Percentiles rank a stretch among this genome's conserved stretches.
Evolutionary conservation across 495 filamentous ascomycete genomes (phyloP).

Genomic region (Pseudoneurospora amorphoporcata): DNA sequence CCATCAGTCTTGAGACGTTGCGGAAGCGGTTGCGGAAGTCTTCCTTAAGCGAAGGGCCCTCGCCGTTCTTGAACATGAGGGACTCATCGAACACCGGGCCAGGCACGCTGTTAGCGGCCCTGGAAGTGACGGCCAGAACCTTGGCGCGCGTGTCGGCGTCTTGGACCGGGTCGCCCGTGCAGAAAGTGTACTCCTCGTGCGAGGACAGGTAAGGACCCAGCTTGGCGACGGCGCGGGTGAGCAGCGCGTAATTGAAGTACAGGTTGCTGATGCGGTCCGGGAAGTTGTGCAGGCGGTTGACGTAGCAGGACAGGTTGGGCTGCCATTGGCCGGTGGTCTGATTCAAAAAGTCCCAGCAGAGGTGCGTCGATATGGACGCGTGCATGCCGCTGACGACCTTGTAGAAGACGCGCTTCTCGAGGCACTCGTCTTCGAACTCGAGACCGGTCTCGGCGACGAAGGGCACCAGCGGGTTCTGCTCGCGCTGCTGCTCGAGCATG

Average conservation of each 20-base stretch:
- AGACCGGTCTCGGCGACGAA: slow-evolving; percentile 44
- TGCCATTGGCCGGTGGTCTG: slow-evolving; percentile 90
- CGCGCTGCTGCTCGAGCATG: slow-evolving; percentile 38
- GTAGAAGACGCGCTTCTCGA: slow-evolving; percentile 97
- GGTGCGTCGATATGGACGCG: slow-evolving; percentile 86
- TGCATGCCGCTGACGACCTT: slow-evolving; percentile 95
- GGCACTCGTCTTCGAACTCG: slow-evolving; percentile 77
- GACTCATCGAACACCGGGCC: slow-evolving; percentile 79
- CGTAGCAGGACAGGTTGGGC: slow-evolving; percentile 86
- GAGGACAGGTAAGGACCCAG: slow-evolving; percentile 68
- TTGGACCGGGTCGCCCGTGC: slow-evolving; percentile 71
- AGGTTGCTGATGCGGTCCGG: slow-evolving; percentile 93
- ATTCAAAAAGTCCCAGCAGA: slow-evolving; percentile 95
- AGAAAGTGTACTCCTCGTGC: slow-evolving; percentile 65
- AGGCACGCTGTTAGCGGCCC: slow-evolving; percentile 49
- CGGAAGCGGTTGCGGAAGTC: slow-evolving; percentile 96
- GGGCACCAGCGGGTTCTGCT: slow-evolving; percentile 38
- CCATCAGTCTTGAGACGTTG: slow-evolving; percentile 93
- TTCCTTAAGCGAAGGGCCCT: slow-evolving; percentile 69
- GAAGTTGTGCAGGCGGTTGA: slow-evolving; percentile 65
- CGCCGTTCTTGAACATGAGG: slow-evolving; percentile 79
- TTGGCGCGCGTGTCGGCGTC: slow-evolving; percentile 70
- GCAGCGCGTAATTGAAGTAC: slow-evolving; percentile 96
- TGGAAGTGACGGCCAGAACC: slow-evolving; percentile 59
- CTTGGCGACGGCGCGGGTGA: slow-evolving; percentile 83